These are phyloP conservation scores for Trypanosoma avium DNA, from an alignment of 208 protist species.

Conservation along the genomic window DNA sequence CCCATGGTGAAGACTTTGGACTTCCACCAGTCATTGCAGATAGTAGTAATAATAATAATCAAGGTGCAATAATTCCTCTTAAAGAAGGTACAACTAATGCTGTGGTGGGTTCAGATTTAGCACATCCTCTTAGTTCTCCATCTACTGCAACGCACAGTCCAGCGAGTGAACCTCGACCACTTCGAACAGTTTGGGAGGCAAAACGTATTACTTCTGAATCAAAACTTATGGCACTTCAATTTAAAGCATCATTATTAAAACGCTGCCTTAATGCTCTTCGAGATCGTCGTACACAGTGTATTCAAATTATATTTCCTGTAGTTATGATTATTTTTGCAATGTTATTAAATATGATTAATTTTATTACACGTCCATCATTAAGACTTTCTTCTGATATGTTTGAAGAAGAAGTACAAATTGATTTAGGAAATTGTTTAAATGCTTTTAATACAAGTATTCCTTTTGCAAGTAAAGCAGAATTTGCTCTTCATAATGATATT, in stretches of 20 bases:
- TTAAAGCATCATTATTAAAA: conserved; percentile 63
- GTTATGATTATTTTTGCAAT: conserved; percentile 68
- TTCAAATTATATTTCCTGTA: conserved; percentile 75
- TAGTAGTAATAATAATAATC: too few species aligned
- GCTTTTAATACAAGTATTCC: conserved; percentile 25
- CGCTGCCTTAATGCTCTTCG: conserved; percentile 52
- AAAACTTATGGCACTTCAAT: conserved; percentile 41
- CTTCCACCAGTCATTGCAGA: conserved; percentile 7
- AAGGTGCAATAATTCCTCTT: too few species aligned
- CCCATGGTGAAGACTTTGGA: conserved; percentile 33
- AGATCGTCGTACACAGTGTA: conserved; percentile 65
- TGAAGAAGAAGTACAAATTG: conserved; percentile 27
- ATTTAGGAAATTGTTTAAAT: conserved; percentile 32
- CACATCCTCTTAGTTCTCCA: not conserved
- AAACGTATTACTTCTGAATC: conserved; percentile 18
- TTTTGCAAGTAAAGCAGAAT: conserved; percentile 21
- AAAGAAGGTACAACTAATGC: too few species aligned
- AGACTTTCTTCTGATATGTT: conserved; percentile 36
- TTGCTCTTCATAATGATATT: conserved; percentile 22
- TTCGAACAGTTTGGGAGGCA: conserved; percentile 39
- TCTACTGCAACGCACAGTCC: not conserved
- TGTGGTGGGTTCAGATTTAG: too few species aligned
- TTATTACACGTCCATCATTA: conserved; percentile 32
- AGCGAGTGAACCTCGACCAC: too few species aligned
- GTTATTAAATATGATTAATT: conserved; percentile 58